Base-by-base conservation (phyloP, 2,329 filamentous ascomycete species). In the Chrysosporium keratinophilum region DNA sequence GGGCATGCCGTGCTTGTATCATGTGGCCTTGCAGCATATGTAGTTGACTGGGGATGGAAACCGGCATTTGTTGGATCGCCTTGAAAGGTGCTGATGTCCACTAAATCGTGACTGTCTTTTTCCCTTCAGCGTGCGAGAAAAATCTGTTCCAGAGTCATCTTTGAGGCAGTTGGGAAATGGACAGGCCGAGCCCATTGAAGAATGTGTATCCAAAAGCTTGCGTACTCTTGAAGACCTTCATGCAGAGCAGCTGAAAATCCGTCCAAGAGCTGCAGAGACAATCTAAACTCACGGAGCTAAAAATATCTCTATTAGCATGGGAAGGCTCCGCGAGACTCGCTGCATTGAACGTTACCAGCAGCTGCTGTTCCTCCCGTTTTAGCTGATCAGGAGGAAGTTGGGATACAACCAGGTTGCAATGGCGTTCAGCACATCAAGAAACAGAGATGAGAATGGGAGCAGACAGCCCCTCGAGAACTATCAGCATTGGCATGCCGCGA, bases 81-180 rank as follows among this genome's bases (percentile, higher is more conserved):
- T 37, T 85, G 85, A 74, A 83, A 84, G 28, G 85, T 78, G 43
- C 85, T 88, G 14, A 94, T 79, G 62, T 85, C 81, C 48, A 95
- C 82, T 45, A 95, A 81, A 67, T 94, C 88, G 58, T 96, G 80
- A 54, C 87, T 84, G 63, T 88, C 81, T 57, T 86, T 91, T 60
- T 96, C 83, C 40, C 89, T 76, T n/a, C 82, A 81, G 58, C 88
- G 81, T 11, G 93, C 79, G 10, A 79, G 73, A 17, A 82, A 81
- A 50, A 96, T 78, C 56, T 89, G 83, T 14, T 80, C 76, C 49
- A 97, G 78, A 12, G 79, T 71, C 31, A 85, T 71, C 3, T 77
- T 77, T 3, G 79, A 77, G 3, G 78, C 76, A 46, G 74, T 71
- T 28, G 23, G 23, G 7, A 4, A 28, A 28, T 7, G 7, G 23